These are phyloP conservation scores for Aureobasidium melanogenum DNA, from an alignment of 2,329 filamentous ascomycete genomes.

Conservation along the genomic window DNA sequence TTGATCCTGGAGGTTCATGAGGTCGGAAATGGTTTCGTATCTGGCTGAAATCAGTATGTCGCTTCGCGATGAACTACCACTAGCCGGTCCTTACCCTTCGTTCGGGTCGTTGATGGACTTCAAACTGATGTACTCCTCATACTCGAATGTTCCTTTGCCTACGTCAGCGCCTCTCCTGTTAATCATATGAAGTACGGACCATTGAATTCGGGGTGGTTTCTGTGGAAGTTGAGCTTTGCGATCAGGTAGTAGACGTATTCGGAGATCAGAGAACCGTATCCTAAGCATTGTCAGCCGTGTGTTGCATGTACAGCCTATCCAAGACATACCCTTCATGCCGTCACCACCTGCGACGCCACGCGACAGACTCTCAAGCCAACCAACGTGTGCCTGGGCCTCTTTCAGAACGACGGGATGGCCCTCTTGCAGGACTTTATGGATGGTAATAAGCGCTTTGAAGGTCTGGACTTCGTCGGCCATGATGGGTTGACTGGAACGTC, in stretches of 20 bases:
- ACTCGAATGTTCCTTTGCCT: slow-evolving; percentile 84
- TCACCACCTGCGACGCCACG: slow-evolving; percentile 66
- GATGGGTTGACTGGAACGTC: slow-evolving; percentile 68
- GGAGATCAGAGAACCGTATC: slow-evolving; percentile 82
- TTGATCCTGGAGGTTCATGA: slow-evolving; percentile 95
- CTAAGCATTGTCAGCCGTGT: slow-evolving; percentile 27
- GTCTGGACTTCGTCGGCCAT: slow-evolving; percentile 97
- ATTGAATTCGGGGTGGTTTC: slow-evolving; percentile 96
- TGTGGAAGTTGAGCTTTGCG: slow-evolving; percentile 91
- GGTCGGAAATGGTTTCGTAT: slow-evolving; percentile 88
- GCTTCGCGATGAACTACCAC: background rate
- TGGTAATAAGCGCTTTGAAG: slow-evolving; percentile 94
- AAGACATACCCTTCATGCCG: slow-evolving; percentile 37
- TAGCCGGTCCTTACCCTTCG: slow-evolving; percentile 51
- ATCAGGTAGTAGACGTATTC: slow-evolving; percentile 96
- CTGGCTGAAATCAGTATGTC: background rate
- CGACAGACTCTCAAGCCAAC: slow-evolving; percentile 88
- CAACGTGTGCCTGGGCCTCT: slow-evolving; percentile 79
- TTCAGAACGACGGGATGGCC: slow-evolving; percentile 80
- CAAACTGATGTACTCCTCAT: slow-evolving; percentile 96
- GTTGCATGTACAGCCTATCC: background rate
- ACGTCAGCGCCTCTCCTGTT: background rate
- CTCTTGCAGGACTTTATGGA: slow-evolving; percentile 96
- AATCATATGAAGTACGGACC: background rate
- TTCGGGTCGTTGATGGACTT: slow-evolving; percentile 98